Percentiles rank a stretch among this genome's conserved stretches.
phyloP scores from a whole-genome alignment of 1,284 basidiomycete genomes.

The Golubevia sp. region DNA sequence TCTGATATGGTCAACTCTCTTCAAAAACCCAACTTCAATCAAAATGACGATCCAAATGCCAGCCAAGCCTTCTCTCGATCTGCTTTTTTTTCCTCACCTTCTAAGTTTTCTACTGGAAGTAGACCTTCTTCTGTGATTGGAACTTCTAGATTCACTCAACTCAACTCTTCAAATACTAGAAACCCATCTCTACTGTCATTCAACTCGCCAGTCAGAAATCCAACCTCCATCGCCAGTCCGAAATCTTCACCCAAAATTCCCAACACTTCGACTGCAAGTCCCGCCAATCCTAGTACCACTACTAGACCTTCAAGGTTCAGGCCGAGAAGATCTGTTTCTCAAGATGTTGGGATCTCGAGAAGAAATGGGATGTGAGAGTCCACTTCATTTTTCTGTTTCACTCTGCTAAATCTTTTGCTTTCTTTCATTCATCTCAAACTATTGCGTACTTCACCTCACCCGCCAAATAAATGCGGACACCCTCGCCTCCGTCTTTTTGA shows the following conservation, averaged over 20 bases:
- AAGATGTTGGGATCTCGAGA: too few species aligned
- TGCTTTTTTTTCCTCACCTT: background rate
- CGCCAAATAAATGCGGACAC: too few species aligned
- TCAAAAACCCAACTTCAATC: too few species aligned
- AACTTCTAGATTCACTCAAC: background rate
- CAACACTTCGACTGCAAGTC: background rate
- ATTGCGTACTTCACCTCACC: too few species aligned
- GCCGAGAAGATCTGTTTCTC: background rate
- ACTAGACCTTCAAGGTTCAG: background rate
- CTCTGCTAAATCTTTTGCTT: too few species aligned
- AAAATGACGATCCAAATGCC: too few species aligned
- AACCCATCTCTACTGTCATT: too few species aligned
- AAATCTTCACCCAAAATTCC: background rate
- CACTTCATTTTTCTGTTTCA: too few species aligned
- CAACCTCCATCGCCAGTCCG: background rate
- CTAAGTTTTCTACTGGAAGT: background rate
- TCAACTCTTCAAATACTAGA: too few species aligned
- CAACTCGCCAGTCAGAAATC: background rate
- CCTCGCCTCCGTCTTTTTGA: too few species aligned
- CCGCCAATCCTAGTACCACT: background rate
- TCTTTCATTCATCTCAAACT: too few species aligned
- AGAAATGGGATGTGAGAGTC: too few species aligned
- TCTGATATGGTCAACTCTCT: slow-evolving; percentile 24
- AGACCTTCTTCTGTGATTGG: background rate
- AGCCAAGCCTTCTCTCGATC: background rate